Evolutionary conservation across 257 asterid genomes (phyloP).

Genomic region (Petrea volubilis): DNA sequence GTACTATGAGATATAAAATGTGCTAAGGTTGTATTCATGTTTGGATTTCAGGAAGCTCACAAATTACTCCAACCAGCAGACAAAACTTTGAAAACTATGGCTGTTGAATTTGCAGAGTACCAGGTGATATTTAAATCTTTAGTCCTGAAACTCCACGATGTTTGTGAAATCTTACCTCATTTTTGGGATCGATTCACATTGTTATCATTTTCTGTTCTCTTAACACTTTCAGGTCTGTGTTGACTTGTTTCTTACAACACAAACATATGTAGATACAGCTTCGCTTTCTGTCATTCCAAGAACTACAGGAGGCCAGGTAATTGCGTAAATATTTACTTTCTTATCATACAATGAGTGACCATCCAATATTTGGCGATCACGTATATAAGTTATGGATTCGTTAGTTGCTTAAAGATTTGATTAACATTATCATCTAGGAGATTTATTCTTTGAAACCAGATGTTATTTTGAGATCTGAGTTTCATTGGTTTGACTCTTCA

Average conservation of each 20-base stretch:
- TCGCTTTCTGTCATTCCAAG: slow-evolving; percentile 89
- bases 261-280: slow-evolving; percentile 88
- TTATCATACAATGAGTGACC: slow-evolving; percentile 2
- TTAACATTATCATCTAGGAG: background rate
- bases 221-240: slow-evolving; percentile 76
- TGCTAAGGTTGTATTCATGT: slow-evolving; percentile 13
- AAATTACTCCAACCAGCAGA: slow-evolving; percentile 94
- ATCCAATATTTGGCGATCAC: background rate
- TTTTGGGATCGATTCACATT: background rate
- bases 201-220: slow-evolving; percentile 21
- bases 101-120: slow-evolving; percentile 96
- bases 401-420: background rate
- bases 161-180: slow-evolving; percentile 1
- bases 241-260: slow-evolving; percentile 93
- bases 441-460: background rate
- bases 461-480: slow-evolving; percentile 20
- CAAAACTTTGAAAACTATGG: slow-evolving; percentile 84
- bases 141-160: slow-evolving; percentile 7
- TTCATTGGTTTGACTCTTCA: slow-evolving; percentile 27
- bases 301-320: slow-evolving; percentile 99
- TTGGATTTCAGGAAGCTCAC: slow-evolving; percentile 84
- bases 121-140: slow-evolving; percentile 57
- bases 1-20: slow-evolving; percentile 3
- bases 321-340: slow-evolving; percentile 17
- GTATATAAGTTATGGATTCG: background rate